Percentiles rank a stretch among this genome's conserved stretches.
phyloP scores from a whole-genome alignment of 2,329 filamentous ascomycete genomes.

The Periconia macrospinosa region DNA sequence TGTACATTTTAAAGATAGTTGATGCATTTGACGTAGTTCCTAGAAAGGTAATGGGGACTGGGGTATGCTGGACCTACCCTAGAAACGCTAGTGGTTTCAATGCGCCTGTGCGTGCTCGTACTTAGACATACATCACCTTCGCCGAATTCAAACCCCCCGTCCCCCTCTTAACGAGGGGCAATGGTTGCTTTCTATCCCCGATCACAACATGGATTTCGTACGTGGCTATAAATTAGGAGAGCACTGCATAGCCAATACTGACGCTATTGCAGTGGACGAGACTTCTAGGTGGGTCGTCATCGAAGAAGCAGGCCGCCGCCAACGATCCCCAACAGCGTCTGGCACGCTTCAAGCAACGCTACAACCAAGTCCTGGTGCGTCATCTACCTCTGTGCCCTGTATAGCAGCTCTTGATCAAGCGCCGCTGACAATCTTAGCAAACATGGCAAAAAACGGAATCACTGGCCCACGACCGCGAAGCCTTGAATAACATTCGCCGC shows the following conservation, averaged over 20 bases:
- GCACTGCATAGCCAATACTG: not conserved
- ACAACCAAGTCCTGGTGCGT: conserved; percentile 59
- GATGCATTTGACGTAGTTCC: not conserved
- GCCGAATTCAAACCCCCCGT: not conserved
- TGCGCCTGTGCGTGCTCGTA: too few relatives aligned
- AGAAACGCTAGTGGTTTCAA: not conserved
- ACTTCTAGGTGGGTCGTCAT: conserved; percentile 60
- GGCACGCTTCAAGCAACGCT: conserved; percentile 62
- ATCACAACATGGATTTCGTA: not conserved
- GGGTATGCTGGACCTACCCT: too few relatives aligned
- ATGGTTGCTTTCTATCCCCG: not conserved
- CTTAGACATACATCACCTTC: not conserved
- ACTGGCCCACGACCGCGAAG: conserved; percentile 54
- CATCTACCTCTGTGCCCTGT: not conserved
- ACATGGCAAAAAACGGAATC: conserved; percentile 62
- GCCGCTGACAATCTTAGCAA: conserved; percentile 48
- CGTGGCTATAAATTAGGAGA: not conserved
- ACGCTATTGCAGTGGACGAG: conserved; percentile 56
- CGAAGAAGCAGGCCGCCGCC: conserved; percentile 53
- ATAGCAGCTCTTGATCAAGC: too few relatives aligned
- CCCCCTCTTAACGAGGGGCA: not conserved
- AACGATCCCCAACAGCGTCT: conserved; percentile 63
- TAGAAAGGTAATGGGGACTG: not conserved
- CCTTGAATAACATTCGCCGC: conserved; percentile 53
- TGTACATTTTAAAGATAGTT: too few relatives aligned